Conservation (phyloP, 352 stramenopile species). For the Pythium sp. region DNA sequence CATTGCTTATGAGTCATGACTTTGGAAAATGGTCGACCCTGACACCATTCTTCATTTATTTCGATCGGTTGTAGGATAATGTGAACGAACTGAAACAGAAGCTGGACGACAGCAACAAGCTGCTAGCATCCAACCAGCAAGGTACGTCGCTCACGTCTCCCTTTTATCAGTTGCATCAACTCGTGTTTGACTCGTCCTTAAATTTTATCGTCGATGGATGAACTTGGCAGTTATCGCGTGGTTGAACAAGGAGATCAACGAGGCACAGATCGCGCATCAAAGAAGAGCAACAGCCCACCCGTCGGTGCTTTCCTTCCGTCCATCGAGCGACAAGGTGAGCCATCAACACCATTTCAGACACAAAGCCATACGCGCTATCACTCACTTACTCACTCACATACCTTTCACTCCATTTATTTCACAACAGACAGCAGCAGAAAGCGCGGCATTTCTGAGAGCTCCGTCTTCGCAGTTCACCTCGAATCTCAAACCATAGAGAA, state of each 20-base stretch:
- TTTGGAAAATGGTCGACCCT: not conserved
- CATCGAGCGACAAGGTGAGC: constrained; percentile 39
- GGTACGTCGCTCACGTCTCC: constrained; percentile 28
- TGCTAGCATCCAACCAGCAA: constrained; percentile 88
- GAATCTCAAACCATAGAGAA: constrained; percentile 19
- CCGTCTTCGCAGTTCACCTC: constrained; percentile 12
- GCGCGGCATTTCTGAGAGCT: constrained; percentile 1
- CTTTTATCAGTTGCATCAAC: not conserved
- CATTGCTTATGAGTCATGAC: not conserved
- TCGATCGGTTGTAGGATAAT: constrained; percentile 29
- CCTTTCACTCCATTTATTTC: not conserved
- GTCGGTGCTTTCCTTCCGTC: constrained; percentile 66
- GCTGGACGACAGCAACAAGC: constrained; percentile 86
- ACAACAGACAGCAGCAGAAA: not conserved
- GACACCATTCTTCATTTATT: not conserved
- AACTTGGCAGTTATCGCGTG: constrained; percentile 73
- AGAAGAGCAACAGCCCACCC: constrained; percentile 57
- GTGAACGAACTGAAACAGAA: constrained; percentile 80
- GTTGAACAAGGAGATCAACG: constrained; percentile 92
- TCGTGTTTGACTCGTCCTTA: not conserved
- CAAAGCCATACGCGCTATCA: not conserved
- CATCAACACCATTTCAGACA: not conserved
- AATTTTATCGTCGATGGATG: not conserved
- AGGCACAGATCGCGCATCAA: constrained; percentile 77
- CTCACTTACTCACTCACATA: not conserved